Evolutionary conservation across 169 alveolate species (phyloP).

Genomic region (Cryptosporidium ubiquitum): DNA sequence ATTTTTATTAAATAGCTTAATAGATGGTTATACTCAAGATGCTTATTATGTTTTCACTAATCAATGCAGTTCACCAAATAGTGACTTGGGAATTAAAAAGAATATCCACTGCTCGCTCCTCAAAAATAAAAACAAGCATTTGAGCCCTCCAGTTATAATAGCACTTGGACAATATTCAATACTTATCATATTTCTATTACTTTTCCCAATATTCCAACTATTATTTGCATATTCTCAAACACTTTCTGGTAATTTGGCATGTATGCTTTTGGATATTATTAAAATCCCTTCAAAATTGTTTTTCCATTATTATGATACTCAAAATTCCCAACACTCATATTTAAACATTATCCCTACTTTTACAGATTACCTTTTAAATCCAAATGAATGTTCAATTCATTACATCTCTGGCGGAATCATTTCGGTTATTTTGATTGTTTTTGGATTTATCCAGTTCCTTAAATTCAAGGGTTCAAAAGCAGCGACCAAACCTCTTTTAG

Average conservation of each 20-base stretch:
- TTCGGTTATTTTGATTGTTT: not conserved
- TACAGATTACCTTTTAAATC: not conserved
- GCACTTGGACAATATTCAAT: constrained; percentile 51
- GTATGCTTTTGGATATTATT: constrained; percentile 21
- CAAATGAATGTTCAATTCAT: constrained; percentile 19
- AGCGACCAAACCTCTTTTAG: constrained; percentile 57
- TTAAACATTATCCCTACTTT: not conserved
- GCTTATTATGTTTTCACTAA: constrained; percentile 49
- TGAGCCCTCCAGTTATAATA: constrained; percentile 33
- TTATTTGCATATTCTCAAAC: not conserved
- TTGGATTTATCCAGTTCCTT: constrained; percentile 53
- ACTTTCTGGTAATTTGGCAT: constrained; percentile 20
- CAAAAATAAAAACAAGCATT: not conserved
- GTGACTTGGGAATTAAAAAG: constrained; percentile 51
- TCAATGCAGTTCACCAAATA: constrained; percentile 65
- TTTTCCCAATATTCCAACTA: constrained; percentile 26
- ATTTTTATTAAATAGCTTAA: constrained; percentile 74
- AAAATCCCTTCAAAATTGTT: constrained; percentile 11
- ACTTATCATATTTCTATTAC: not conserved
- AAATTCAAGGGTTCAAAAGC: constrained; percentile 37
- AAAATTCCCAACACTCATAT: not conserved
- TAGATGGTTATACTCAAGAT: constrained; percentile 78
- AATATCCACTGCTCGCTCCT: constrained; percentile 17
- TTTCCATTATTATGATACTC: not conserved
- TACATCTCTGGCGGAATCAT: not conserved